phyloP scores from a whole-genome alignment of 2,329 filamentous ascomycete genomes.

The Cytospora piceicola region DNA sequence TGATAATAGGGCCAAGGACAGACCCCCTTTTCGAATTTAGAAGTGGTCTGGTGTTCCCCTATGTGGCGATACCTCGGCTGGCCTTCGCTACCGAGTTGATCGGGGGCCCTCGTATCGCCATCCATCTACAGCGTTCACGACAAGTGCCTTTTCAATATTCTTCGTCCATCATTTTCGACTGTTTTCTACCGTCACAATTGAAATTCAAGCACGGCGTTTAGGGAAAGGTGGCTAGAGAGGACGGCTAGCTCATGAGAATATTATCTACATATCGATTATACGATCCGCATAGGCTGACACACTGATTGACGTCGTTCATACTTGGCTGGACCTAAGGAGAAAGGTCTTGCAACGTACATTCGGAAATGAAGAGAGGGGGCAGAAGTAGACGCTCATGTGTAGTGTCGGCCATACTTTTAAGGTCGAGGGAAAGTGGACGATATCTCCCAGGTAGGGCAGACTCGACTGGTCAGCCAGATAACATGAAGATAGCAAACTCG shows the following conservation, averaged over 20 bases:
- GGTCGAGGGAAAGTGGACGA: not conserved
- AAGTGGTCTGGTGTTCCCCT: not conserved
- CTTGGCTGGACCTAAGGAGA: not conserved
- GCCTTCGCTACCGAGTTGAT: not conserved
- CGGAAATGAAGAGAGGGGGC: not conserved
- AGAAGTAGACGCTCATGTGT: not conserved
- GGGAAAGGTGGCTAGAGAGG: not conserved
- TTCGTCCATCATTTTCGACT: not conserved
- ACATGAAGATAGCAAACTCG: not conserved
- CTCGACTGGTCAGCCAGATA: constrained; percentile 4
- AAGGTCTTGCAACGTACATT: not conserved
- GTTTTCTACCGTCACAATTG: constrained; percentile 3
- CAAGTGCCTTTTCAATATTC: not conserved
- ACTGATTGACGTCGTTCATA: not conserved
- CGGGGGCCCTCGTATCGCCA: not conserved
- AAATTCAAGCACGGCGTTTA: constrained; percentile 27
- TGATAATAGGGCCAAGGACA: constrained; percentile 25
- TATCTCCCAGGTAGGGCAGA: not conserved
- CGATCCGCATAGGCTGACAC: not conserved
- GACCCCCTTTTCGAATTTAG: constrained; percentile 23
- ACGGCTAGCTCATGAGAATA: not conserved
- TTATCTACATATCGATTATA: not conserved
- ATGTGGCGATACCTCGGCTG: not conserved
- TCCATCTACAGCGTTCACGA: not conserved
- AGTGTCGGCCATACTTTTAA: not conserved